Base-by-base conservation (phyloP, 1,284 basidiomycete species). In the Cryptococcus sp. region DNA sequence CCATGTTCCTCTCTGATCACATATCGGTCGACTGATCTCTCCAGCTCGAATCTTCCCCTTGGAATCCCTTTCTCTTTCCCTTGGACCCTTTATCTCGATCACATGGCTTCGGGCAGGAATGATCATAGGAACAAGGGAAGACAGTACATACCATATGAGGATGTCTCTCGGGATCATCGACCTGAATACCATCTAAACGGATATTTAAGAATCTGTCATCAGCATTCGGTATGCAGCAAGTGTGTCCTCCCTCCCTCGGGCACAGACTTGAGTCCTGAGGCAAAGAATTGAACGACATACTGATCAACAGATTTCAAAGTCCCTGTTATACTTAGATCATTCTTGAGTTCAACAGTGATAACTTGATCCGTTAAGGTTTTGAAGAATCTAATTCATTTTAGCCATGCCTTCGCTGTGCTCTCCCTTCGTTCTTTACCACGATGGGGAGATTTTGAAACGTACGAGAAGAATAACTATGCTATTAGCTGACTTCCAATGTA, bases 291-390 rank as follows among this genome's bases (percentile, higher is more conserved):
- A 11, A 18, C 24, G 41, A 80, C 88, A 62, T 70, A 94, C 91
- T 98, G 96, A 79, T 98, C 94, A 45, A 98, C 94, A 47, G 91
- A 94, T 80, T 96, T 97, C 64, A 99, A 79, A 21, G 91, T 88
- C 2, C 96, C 96, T 13, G 90, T 91, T 72, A 98, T 94, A 18
- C 89, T 92, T 49, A 98, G 85, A 76, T 98, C 94, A 78, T 99
- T 99, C 79, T 99, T 98, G 68, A 99, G 85, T 76, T 99, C 94
- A 63, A 98, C 92, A 16, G 91, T 96, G 66, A 97, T 91, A 63
- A 86, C 84, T 72, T 97, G 93, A 76, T 96, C 93, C 3, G 94
- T 98, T 47, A 99, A 84, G 14, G 94, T 98, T 79, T 98, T 98
- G 86, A 99, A 98, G 42, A 98, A 92, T 45, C 72, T 76, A 59